These are phyloP conservation scores for Oryza glumipatula DNA, from an alignment of 176 grass and related monocot species.

Conservation along the genomic window DNA sequence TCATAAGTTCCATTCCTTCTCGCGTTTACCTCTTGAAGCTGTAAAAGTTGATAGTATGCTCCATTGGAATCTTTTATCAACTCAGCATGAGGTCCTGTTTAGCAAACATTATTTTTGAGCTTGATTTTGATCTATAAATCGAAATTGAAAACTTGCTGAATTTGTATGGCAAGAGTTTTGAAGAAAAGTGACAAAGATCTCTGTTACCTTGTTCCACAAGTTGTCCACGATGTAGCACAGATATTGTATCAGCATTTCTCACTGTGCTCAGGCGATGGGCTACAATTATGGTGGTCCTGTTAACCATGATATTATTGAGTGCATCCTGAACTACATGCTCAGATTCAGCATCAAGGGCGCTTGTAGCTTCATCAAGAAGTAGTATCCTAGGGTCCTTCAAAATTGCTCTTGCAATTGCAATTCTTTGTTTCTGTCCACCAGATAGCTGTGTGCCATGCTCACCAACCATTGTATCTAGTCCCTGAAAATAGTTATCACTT, in stretches of 20 bases:
- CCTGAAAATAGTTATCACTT: conserved; percentile 48
- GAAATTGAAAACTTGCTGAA: neutral
- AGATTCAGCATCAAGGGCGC: conserved; percentile 80
- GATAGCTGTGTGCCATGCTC: conserved; percentile 80
- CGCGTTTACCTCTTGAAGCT: conserved; percentile 53
- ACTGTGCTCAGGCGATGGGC: conserved; percentile 72
- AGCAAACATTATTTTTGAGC: conserved; percentile 7
- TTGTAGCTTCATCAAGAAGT: conserved; percentile 81
- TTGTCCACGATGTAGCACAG: conserved; percentile 65
- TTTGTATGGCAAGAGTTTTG: neutral
- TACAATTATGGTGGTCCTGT: conserved; percentile 70
- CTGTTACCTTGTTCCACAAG: conserved; percentile 73
- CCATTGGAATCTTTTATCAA: conserved; percentile 63
- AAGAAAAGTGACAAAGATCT: conserved; percentile 8
- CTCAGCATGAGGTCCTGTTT: conserved; percentile 64
- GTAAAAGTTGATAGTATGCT: conserved; percentile 68
- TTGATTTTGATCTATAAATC: neutral
- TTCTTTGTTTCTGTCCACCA: conserved; percentile 80
- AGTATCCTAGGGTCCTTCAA: conserved; percentile 78
- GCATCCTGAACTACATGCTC: conserved; percentile 77
- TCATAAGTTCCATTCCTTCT: conserved; percentile 31
- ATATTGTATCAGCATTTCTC: conserved; percentile 73
- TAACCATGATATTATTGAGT: conserved; percentile 63
- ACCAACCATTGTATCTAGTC: conserved; percentile 79
- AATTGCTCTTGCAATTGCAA: conserved; percentile 83